These are phyloP conservation scores for Kodamaea laetipori DNA, from an alignment of 805 yeast genomes.

Conservation along the genomic window DNA sequence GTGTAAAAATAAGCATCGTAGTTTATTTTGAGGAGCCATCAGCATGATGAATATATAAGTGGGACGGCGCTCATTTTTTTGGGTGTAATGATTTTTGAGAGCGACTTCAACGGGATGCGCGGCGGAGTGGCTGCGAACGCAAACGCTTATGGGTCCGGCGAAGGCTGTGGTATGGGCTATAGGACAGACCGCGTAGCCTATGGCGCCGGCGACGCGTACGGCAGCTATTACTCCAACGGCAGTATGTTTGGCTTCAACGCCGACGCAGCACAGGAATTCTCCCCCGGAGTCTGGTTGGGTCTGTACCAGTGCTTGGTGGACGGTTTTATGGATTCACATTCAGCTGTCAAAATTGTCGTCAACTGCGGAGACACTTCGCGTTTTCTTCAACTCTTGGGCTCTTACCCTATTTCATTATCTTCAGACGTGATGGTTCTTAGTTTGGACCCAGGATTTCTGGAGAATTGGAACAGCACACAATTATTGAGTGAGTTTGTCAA, in stretches of 20 bases:
- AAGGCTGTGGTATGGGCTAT: too few species aligned
- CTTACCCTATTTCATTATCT: constrained; percentile 23
- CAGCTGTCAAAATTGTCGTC: constrained; percentile 34
- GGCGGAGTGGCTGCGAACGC: too few species aligned
- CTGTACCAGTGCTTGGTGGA: constrained; percentile 18
- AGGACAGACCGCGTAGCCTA: too few species aligned
- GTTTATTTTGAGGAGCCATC: too few species aligned
- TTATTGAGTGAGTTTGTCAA: constrained; percentile 28
- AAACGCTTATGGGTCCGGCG: too few species aligned
- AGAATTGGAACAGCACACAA: constrained; percentile 15
- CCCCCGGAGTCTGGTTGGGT: constrained; percentile 35
- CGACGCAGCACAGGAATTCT: constrained; percentile 23
- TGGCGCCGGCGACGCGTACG: too few species aligned
- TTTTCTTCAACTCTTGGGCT: constrained; percentile 31
- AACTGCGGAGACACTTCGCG: constrained; percentile 38
- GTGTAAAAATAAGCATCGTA: too few species aligned
- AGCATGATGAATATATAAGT: too few species aligned
- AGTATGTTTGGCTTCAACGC: constrained; percentile 10
- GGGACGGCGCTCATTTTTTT: too few species aligned
- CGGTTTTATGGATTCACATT: constrained; percentile 7
- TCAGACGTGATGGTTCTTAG: constrained; percentile 41
- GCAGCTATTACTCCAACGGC: neutral
- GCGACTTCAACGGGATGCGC: too few species aligned
- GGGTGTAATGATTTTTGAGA: too few species aligned
- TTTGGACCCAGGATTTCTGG: constrained; percentile 37